Percentiles rank a stretch among this genome's conserved stretches.
Conservation (phyloP, 805 yeast genomes). For the Torulaspora maleeae region DNA sequence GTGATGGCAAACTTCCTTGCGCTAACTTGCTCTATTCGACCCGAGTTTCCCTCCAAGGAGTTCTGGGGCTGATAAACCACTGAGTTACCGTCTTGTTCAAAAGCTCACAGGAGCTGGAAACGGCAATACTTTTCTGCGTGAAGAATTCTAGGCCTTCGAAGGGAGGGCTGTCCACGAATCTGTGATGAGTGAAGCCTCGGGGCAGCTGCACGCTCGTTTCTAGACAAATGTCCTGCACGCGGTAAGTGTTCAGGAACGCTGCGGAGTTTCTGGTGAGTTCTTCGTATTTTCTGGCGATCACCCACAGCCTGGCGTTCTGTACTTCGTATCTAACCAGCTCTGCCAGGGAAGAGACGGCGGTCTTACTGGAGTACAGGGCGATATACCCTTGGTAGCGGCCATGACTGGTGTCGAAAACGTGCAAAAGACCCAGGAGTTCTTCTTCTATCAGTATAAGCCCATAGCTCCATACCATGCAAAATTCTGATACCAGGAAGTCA, state of each 20-base stretch:
- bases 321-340: slow-evolving; percentile 7
- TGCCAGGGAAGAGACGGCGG: neutral
- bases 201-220: slow-evolving; percentile 8
- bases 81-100: slow-evolving; percentile 5
- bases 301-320: slow-evolving; percentile 7
- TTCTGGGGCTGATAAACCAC: slow-evolving; percentile 7
- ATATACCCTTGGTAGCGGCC: slow-evolving; percentile 15
- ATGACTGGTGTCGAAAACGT: slow-evolving; percentile 14
- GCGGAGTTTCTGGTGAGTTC: slow-evolving; percentile 8
- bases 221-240: slow-evolving; percentile 3
- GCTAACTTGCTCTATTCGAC: neutral
- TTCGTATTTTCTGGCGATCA: slow-evolving; percentile 9
- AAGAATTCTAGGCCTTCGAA: neutral
- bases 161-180: slow-evolving; percentile 3
- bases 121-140: neutral
- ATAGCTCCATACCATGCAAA: slow-evolving; percentile 12
- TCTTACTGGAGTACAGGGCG: slow-evolving; percentile 6
- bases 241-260: slow-evolving; percentile 10
- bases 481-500: slow-evolving; percentile 13
- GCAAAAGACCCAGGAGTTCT: slow-evolving; percentile 9
- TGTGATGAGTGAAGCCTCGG: slow-evolving; percentile 9
- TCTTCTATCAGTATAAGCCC: slow-evolving; percentile 15
- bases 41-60: slow-evolving; percentile 6
- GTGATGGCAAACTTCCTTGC: neutral
- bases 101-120: slow-evolving; percentile 10